A percentile compares a stretch with the other conserved stretches of the same genome.
phyloP scores from a whole-genome alignment of 345 rosid genomes.

The Limnanthes douglasii region DNA sequence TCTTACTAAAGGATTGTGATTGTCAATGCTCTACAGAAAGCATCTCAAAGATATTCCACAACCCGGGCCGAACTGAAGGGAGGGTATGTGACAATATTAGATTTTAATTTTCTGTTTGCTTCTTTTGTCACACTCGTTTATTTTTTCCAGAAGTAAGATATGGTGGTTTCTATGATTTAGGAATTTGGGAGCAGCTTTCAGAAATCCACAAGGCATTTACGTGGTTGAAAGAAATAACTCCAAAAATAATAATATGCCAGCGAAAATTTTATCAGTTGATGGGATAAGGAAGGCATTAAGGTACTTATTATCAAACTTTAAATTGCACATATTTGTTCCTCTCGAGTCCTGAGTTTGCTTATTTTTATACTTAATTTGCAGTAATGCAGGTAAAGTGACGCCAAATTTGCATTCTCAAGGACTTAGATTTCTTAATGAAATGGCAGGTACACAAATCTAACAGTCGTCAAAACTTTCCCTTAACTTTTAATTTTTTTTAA shows the following conservation, averaged over 20 bases:
- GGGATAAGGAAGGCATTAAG: conserved; percentile 72
- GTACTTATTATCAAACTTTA: conserved; percentile 14
- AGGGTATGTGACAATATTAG: conserved; percentile 41
- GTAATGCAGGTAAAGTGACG: conserved; percentile 80
- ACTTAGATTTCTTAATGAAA: conserved; percentile 68
- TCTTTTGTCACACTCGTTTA: not conserved
- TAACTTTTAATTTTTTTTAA: too few relatives aligned
- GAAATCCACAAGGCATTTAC: conserved; percentile 51
- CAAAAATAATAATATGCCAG: conserved; percentile 34
- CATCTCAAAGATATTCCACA: conserved; percentile 44
- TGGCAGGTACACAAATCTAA: conserved; percentile 74
- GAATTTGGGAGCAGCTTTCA: conserved; percentile 51
- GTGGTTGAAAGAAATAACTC: conserved; percentile 30
- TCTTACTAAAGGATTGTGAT: not conserved
- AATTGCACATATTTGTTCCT: conserved; percentile 3
- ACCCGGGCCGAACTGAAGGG: conserved; percentile 64
- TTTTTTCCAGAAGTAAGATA: too few relatives aligned
- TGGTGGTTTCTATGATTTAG: conserved; percentile 17
- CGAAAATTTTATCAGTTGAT: conserved; percentile 55
- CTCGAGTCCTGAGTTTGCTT: not conserved
- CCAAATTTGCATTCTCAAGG: conserved; percentile 81
- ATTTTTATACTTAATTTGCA: conserved; percentile 19
- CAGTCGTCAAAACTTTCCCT: too few relatives aligned
- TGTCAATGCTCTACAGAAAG: conserved; percentile 31
- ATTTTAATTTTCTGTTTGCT: not conserved